A percentile compares a stretch with the other conserved stretches of the same genome.
Conservation (phyloP, 768 basidiomycete genomes). For the Agaricus subrufescens region DNA sequence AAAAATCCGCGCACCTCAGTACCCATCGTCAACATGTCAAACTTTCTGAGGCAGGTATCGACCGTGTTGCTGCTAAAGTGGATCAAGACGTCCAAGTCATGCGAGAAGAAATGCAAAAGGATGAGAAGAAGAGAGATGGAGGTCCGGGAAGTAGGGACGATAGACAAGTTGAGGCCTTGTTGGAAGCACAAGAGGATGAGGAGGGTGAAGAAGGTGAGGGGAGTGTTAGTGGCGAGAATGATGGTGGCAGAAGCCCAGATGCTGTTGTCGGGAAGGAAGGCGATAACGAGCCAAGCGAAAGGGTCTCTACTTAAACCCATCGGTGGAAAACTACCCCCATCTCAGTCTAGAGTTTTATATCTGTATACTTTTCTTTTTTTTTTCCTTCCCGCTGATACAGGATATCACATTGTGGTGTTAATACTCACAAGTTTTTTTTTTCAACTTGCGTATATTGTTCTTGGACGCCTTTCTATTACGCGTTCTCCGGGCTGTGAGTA, state of each 20-base stretch:
- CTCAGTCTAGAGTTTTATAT: too few relatives aligned
- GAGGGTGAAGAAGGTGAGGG: slow-evolving; percentile 23
- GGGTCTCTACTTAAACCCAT: slow-evolving; percentile 26
- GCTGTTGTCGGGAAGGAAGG: background rate
- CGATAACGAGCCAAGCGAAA: slow-evolving; percentile 18
- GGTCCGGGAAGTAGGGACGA: slow-evolving; percentile 27
- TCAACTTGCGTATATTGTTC: too few relatives aligned
- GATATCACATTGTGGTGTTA: too few relatives aligned
- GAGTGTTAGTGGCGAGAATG: slow-evolving; percentile 26
- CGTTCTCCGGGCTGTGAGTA: too few relatives aligned
- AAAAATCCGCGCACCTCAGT: slow-evolving; percentile 74
- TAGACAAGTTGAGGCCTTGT: slow-evolving; percentile 18
- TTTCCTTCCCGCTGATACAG: too few relatives aligned
- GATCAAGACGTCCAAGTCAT: slow-evolving; percentile 81
- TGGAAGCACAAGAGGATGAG: slow-evolving; percentile 21
- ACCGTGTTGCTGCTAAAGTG: slow-evolving; percentile 81
- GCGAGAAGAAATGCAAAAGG: slow-evolving; percentile 71
- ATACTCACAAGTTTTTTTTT: too few relatives aligned
- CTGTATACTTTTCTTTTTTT: too few relatives aligned
- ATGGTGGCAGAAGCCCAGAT: slow-evolving; percentile 13
- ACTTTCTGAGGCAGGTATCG: slow-evolving; percentile 85
- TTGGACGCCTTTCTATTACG: too few relatives aligned
- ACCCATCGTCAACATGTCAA: slow-evolving; percentile 79
- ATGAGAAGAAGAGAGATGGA: slow-evolving; percentile 48
- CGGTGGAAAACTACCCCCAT: too few relatives aligned